Conservation (phyloP, 148 eudicot genomes). For the Chenopodium formosanum region DNA sequence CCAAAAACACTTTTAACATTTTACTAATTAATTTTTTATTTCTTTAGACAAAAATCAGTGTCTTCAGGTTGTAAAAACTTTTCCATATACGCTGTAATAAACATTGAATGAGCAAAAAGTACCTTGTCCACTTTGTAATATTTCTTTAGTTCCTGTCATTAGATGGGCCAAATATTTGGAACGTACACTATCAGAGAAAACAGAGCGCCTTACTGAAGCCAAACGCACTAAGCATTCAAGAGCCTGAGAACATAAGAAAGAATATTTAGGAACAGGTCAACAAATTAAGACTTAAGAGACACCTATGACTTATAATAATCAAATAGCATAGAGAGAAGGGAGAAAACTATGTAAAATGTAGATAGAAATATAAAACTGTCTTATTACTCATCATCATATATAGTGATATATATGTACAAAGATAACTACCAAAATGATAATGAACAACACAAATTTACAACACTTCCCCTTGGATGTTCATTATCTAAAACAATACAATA, state of each 20-base stretch:
- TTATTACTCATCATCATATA: no score
- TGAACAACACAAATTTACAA: no score
- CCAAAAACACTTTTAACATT: background rate
- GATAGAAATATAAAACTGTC: no score
- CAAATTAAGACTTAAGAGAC: background rate
- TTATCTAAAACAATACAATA: no score
- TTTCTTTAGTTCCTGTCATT: slow-evolving; percentile 83
- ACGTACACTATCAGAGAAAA: slow-evolving; percentile 64
- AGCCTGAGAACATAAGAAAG: slow-evolving; percentile 40
- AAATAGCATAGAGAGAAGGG: background rate
- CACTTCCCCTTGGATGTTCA: no score
- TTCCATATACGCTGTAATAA: background rate
- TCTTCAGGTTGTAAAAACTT: background rate
- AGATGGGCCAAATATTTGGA: slow-evolving; percentile 73
- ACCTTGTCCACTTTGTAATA: slow-evolving; percentile 80
- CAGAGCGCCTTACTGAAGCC: slow-evolving; percentile 83
- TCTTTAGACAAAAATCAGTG: background rate
- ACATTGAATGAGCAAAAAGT: slow-evolving; percentile 6
- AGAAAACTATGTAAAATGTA: no score
- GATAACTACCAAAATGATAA: no score
- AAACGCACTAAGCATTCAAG: slow-evolving; percentile 84
- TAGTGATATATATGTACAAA: no score
- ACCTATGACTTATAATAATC: background rate
- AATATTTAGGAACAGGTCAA: background rate
- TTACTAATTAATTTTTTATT: background rate